Evolutionary conservation across 2,329 filamentous ascomycete genomes (phyloP), one percentile per base, ranked within the genome.

Genomic region (Arthrobotrys sinensis): DNA sequence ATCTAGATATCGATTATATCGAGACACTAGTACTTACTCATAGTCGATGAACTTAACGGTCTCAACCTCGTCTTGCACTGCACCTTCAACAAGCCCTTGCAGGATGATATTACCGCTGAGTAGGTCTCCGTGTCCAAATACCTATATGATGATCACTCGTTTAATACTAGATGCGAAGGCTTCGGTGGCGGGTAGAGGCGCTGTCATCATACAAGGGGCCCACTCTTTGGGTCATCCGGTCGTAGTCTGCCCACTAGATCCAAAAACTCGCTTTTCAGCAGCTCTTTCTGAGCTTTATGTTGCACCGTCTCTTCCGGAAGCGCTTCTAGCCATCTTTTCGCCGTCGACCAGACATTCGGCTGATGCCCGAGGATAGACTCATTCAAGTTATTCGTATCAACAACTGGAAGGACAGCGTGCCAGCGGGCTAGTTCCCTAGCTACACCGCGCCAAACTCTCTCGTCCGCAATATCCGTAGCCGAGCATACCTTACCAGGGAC

Each of bases 61-160:
- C 11, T 24, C 19, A 12, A 48, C 8, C 1, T 24, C 45, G 24
- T 45, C 11, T 11, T 14, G 11, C 5, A 40, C 14, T 24, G 16
- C 7, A 4, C n/a, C 40, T 14, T 85, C 98, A 97, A 83, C 89
- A 89, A 68, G 94, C 91, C n/a, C 46, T 16, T 62, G 88, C 80
- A 97, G 89, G 82, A 98, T 97, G 81, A 98, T 92, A 83, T 98
- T 98, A 81, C 93, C 95, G 84, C 92, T 93, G 12, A 98, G 87
- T 14, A 98, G 89, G 84, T 98, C 95, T 87, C 93, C 97, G 85
- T 97, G 94, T 80, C 92, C 92, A 86, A 97, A 97, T 64, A 97
- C 91, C 45, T 48, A 48, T 48, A 48, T 46, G n/a, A 4, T n/a
- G 24, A 48, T 48, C 19, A 48, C 2, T 24, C 0, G 8, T 11